These are phyloP conservation scores for Helianthus annuus DNA, from an alignment of 129 eudicot genomes.

Conservation along the genomic window DNA sequence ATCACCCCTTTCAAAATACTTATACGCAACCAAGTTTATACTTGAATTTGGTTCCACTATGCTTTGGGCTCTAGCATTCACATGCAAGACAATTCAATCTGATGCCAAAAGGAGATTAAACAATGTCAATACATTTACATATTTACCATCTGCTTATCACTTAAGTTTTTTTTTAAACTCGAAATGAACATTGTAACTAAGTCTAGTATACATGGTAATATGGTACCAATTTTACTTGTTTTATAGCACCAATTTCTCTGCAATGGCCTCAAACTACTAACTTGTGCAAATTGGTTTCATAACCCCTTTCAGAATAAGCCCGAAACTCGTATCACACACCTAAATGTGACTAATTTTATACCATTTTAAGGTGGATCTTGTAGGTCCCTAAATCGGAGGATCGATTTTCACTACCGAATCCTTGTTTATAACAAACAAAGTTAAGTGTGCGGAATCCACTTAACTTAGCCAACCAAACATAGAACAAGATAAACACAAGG, in stretches of 20 bases:
- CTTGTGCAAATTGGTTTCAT: neutral
- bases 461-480: no score
- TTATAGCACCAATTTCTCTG: neutral
- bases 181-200: neutral
- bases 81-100: conserved; percentile 72
- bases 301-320: neutral
- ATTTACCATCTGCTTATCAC: conserved; percentile 9
- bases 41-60: conserved; percentile 40
- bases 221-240: neutral
- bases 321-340: neutral
- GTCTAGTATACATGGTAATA: neutral
- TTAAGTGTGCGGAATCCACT: no score
- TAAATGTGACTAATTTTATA: neutral
- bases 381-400: no score
- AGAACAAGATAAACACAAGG: no score
- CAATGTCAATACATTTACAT: conserved; percentile 2
- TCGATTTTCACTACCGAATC: no score
- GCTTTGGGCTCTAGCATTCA: conserved; percentile 71
- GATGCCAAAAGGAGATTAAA: conserved; percentile 23
- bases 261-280: neutral
- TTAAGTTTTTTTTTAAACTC: neutral
- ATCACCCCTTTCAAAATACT: conserved; percentile 78
- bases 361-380: neutral
- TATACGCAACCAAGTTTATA: no score
- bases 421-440: no score